phyloP scores from a whole-genome alignment of 1,139 yeast species.

The Tardiomyces digboiensis region DNA sequence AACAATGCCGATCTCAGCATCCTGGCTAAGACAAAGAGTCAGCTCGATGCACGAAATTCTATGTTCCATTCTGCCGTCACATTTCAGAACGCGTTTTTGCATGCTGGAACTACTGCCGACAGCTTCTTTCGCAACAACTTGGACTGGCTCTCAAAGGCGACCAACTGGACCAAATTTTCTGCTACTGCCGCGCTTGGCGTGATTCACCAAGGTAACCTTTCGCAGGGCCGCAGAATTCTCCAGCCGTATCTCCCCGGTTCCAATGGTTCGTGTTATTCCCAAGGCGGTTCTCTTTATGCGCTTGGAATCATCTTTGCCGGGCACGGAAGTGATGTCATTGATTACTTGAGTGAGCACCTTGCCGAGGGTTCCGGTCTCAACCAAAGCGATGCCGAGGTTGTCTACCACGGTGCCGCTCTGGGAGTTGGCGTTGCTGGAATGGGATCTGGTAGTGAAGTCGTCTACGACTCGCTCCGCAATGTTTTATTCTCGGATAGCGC shows the following conservation, averaged over 20 bases:
- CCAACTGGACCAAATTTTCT: slow-evolving; percentile 96
- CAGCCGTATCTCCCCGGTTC: slow-evolving; percentile 85
- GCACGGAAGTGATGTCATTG: slow-evolving; percentile 83
- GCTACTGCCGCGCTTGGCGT: slow-evolving; percentile 99
- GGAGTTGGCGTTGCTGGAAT: slow-evolving; percentile 97
- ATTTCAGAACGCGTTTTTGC: slow-evolving; percentile 90
- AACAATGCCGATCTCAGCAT: slow-evolving; percentile 82
- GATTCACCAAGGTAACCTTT: slow-evolving; percentile 87
- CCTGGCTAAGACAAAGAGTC: slow-evolving; percentile 70
- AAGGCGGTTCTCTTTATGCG: slow-evolving; percentile 94
- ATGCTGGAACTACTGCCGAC: slow-evolving; percentile 96
- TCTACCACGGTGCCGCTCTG: slow-evolving; percentile 91
- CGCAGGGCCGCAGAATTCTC: slow-evolving; percentile 81
- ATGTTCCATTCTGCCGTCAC: slow-evolving; percentile 95
- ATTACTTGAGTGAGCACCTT: slow-evolving; percentile 65
- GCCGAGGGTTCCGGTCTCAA: slow-evolving; percentile 44
- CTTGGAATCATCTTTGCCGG: slow-evolving; percentile 95
- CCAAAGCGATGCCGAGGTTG: slow-evolving; percentile 70
- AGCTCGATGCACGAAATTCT: slow-evolving; percentile 86
- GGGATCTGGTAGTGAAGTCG: slow-evolving; percentile 70
- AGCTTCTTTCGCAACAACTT: slow-evolving; percentile 82
- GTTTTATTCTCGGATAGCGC: slow-evolving; percentile 90
- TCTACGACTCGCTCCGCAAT: slow-evolving; percentile 77
- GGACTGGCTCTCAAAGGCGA: slow-evolving; percentile 96
- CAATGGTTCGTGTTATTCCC: slow-evolving; percentile 67